Percentiles rank a stretch among this genome's conserved stretches.
Evolutionary conservation across 257 asterid species (phyloP).

Genomic region (Craterostigma plantagineum): DNA sequence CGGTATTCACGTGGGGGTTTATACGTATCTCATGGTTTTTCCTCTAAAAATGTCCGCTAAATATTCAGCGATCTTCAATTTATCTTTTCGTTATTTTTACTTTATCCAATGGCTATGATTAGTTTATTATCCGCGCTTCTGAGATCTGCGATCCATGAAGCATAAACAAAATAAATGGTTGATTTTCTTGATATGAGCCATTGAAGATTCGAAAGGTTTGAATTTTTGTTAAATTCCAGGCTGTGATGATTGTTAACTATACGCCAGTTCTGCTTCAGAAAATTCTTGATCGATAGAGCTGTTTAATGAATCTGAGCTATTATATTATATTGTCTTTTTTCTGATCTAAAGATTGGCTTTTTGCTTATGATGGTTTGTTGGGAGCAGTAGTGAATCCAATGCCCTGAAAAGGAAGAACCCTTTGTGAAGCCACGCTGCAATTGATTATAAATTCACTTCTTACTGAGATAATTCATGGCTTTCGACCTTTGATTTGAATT

Average conservation of each 20-base stretch:
- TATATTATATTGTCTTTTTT: background rate
- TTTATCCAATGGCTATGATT: conserved; percentile 33
- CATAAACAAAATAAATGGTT: conserved; percentile 43
- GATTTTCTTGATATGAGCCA: conserved; percentile 91
- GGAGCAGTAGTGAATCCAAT: conserved; percentile 45
- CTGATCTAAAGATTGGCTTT: background rate
- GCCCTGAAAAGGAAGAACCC: conserved; percentile 37
- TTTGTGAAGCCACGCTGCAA: conserved; percentile 23
- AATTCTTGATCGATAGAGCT: conserved; percentile 87
- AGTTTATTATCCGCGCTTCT: conserved; percentile 70
- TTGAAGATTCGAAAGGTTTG: too few relatives aligned
- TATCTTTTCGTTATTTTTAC: background rate
- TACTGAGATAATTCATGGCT: conserved; percentile 23
- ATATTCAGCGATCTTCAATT: background rate
- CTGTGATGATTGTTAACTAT: conserved; percentile 40
- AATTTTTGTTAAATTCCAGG: conserved; percentile 8
- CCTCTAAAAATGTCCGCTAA: conserved; percentile 57
- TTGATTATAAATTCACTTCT: conserved; percentile 19
- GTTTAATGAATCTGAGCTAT: conserved; percentile 36
- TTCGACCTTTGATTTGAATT: too few relatives aligned
- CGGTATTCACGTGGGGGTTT: conserved; percentile 69
- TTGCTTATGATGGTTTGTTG: conserved; percentile 30
- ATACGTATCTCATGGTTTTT: conserved; percentile 18
- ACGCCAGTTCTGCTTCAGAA: conserved; percentile 99
- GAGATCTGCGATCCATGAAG: conserved; percentile 49